These are phyloP conservation scores for Trypanosoma mega DNA, from an alignment of 208 protist species.

Conservation along the genomic window DNA sequence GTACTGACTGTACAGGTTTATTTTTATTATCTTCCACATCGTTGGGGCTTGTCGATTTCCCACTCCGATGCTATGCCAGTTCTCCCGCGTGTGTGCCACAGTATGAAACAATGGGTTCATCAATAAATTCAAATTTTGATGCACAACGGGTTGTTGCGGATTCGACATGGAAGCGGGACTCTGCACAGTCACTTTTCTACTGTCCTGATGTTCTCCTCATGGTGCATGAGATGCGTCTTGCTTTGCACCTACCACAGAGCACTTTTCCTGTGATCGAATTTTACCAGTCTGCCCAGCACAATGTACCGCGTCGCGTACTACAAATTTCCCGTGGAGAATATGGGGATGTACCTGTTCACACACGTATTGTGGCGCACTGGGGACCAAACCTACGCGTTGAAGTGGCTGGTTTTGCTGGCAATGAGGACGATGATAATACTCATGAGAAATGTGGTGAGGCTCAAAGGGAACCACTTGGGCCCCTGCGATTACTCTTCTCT, in stretches of 20 bases:
- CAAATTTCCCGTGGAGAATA: slow-evolving; percentile 31
- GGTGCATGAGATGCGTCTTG: slow-evolving; percentile 41
- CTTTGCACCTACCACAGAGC: slow-evolving; percentile 28
- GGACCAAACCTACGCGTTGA: slow-evolving; percentile 25
- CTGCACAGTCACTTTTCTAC: slow-evolving; percentile 24
- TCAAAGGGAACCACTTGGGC: too few species aligned
- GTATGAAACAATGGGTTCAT: too few species aligned
- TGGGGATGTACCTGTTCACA: slow-evolving; percentile 61
- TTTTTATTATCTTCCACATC: background rate
- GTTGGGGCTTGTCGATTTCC: background rate
- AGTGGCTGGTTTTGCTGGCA: slow-evolving; percentile 34
- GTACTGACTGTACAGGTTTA: too few species aligned
- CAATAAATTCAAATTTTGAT: too few species aligned
- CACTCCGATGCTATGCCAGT: slow-evolving; percentile 2
- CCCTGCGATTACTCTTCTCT: slow-evolving; percentile 29
- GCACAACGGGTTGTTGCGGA: slow-evolving; percentile 2
- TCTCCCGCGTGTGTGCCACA: too few species aligned
- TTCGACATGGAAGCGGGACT: slow-evolving; percentile 1
- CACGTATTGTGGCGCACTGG: slow-evolving; percentile 44
- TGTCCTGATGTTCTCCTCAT: slow-evolving; percentile 52
- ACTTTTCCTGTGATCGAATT: slow-evolving; percentile 54
- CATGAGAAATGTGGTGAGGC: background rate
- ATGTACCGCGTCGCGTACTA: slow-evolving; percentile 36
- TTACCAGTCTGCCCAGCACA: slow-evolving; percentile 53
- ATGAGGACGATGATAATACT: background rate